Conservation (phyloP, 2,329 filamentous ascomycete genomes). For the Immersiporthe knoxdaviesiana region DNA sequence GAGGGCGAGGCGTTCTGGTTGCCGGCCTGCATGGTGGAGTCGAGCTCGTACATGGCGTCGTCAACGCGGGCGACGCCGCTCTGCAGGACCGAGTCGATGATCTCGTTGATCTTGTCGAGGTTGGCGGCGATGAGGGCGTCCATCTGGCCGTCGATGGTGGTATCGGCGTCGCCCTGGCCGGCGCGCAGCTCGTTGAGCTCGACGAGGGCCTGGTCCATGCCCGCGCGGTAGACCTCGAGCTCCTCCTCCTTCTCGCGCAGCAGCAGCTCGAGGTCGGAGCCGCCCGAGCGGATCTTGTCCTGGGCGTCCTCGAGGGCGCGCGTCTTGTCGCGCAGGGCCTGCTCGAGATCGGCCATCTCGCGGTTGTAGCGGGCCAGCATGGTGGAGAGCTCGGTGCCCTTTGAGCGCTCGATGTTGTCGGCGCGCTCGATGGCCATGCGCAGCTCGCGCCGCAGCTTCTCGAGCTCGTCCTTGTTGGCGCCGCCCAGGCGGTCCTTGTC, state of each 20-base stretch:
- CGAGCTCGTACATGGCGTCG: conserved; percentile 94
- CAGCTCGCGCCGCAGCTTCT: conserved; percentile 92
- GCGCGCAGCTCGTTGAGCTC: conserved; percentile 87
- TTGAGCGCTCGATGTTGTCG: conserved; percentile 88
- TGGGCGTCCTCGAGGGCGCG: conserved; percentile 84
- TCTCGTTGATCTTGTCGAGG: conserved; percentile 91
- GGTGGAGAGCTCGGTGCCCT: conserved; percentile 91
- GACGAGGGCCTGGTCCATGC: conserved; percentile 93
- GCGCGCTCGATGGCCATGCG: conserved; percentile 89
- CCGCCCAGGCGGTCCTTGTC: conserved; percentile 89
- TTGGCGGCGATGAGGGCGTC: conserved; percentile 86
- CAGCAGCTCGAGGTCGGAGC: conserved; percentile 81
- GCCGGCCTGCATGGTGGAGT: conserved; percentile 97
- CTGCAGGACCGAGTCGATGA: conserved; percentile 95
- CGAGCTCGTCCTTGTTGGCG: conserved; percentile 87
- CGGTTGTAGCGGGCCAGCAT: conserved; percentile 96
- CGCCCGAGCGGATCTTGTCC: conserved; percentile 75
- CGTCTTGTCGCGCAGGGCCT: conserved; percentile 86
- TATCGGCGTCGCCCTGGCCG: conserved; percentile 74
- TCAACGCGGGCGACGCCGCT: conserved; percentile 92
- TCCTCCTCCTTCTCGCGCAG: conserved; percentile 96
- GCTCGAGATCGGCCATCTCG: conserved; percentile 95
- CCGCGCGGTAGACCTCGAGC: conserved; percentile 95
- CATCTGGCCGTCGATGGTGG: conserved; percentile 85
- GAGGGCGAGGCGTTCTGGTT: conserved; percentile 97